Evolutionary conservation across 805 yeast species (phyloP).

Genomic region (Barnettozyma populi): DNA sequence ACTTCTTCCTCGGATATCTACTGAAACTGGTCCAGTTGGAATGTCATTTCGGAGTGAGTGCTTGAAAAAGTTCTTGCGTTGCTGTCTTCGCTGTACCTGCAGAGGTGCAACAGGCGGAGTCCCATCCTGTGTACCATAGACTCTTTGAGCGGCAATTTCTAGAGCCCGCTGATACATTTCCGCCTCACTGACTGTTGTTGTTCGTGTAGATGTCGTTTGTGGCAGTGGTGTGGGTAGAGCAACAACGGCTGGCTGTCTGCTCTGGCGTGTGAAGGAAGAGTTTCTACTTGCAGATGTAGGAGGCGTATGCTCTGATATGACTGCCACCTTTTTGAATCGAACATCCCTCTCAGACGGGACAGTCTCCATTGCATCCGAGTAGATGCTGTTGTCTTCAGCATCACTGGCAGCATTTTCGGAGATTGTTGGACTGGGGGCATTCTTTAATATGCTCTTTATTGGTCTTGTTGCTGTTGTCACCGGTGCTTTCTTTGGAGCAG

Average conservation of each 20-base stretch:
- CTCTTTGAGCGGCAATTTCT: slow-evolving; percentile 9
- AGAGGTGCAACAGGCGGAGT: not conserved
- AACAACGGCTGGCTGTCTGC: not conserved
- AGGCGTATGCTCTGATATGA: not conserved
- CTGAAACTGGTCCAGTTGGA: slow-evolving; percentile 10
- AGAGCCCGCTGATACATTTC: slow-evolving; percentile 28
- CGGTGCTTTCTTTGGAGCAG: not conserved
- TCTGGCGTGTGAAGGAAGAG: not conserved
- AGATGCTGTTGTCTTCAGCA: slow-evolving; percentile 19
- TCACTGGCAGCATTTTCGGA: slow-evolving; percentile 16
- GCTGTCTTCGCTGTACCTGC: not conserved
- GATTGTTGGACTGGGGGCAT: not conserved
- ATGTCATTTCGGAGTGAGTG: not conserved
- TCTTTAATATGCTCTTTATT: slow-evolving; percentile 4
- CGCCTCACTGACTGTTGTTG: slow-evolving; percentile 8
- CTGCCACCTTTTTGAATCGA: not conserved
- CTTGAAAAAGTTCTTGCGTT: not conserved
- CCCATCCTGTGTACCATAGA: slow-evolving; percentile 4
- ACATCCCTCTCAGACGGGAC: slow-evolving; percentile 10
- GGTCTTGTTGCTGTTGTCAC: not conserved
- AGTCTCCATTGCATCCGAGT: slow-evolving; percentile 20
- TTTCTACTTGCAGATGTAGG: not conserved
- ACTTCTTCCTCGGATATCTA: slow-evolving; percentile 5
- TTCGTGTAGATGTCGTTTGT: not conserved
- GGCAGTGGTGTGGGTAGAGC: not conserved